Evolutionary conservation across 768 basidiomycete genomes (phyloP).

Genomic region (Sistotremastrum niveocremeum): DNA sequence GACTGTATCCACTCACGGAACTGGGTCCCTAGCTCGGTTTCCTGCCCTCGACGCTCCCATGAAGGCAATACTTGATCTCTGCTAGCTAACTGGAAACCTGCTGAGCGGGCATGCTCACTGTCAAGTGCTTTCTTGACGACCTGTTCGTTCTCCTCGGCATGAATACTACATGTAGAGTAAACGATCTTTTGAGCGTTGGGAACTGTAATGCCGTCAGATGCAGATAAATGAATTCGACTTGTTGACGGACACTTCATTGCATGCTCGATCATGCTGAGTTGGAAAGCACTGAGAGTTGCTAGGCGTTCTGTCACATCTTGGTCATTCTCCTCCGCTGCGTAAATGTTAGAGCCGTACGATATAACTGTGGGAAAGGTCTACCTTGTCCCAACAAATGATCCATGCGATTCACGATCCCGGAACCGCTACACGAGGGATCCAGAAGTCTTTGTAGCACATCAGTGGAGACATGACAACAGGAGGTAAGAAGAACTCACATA

Average conservation of each 20-base stretch:
- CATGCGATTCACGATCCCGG: conserved; percentile 81
- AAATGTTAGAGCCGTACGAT: conserved; percentile 6
- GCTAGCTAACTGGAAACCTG: conserved; percentile 57
- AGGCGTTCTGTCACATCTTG: conserved; percentile 54
- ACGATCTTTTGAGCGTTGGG: conserved; percentile 69
- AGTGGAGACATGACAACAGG: not conserved
- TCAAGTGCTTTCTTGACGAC: conserved; percentile 67
- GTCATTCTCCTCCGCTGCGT: conserved; percentile 42
- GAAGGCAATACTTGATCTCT: conserved; percentile 53
- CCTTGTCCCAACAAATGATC: conserved; percentile 74
- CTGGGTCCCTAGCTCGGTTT: conserved; percentile 46
- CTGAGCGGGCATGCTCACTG: conserved; percentile 50
- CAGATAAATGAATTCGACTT: not conserved
- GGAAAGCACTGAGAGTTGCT: conserved; percentile 75
- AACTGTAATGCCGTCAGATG: conserved; percentile 31
- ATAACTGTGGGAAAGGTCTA: conserved; percentile 16
- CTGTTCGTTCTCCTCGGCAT: conserved; percentile 84
- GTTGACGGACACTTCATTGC: conserved; percentile 76
- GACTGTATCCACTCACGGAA: conserved; percentile 19
- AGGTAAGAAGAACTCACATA: conserved; percentile 44
- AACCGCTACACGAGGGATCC: conserved; percentile 94
- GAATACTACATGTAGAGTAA: conserved; percentile 96
- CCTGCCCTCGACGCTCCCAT: conserved; percentile 73
- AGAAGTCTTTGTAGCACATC: conserved; percentile 42
- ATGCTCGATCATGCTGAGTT: conserved; percentile 81